phyloP scores from a whole-genome alignment of 2,329 filamentous ascomycete species.

The Penicillium sp. region DNA sequence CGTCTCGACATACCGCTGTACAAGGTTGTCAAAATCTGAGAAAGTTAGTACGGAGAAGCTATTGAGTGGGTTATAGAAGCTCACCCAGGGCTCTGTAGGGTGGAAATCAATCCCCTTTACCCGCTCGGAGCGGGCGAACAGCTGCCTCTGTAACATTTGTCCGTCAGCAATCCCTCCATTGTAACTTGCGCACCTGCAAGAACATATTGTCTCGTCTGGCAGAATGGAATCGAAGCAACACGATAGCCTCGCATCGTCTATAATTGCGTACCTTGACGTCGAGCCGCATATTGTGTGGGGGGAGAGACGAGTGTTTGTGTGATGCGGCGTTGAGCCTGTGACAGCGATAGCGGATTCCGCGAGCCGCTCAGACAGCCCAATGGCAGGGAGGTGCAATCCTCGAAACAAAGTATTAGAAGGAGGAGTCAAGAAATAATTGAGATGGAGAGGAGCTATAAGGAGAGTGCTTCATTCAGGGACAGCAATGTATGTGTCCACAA shows the following conservation, averaged over 20 bases:
- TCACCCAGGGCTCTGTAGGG: conserved; percentile 90
- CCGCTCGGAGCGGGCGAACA: conserved; percentile 86
- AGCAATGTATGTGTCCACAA: conserved; percentile 30
- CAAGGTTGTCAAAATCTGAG: conserved; percentile 77
- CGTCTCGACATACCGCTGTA: conserved; percentile 70
- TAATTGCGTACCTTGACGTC: conserved; percentile 54
- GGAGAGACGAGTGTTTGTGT: conserved; percentile 33
- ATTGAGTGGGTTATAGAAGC: conserved; percentile 19
- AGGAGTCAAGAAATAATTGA: conserved; percentile 17
- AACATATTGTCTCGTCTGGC: background rate
- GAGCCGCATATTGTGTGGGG: conserved; percentile 52
- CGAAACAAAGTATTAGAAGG: conserved; percentile 11
- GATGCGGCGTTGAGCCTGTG: conserved; percentile 34
- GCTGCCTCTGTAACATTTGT: conserved; percentile 60
- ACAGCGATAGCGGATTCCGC: conserved; percentile 30
- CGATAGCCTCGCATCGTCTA: conserved; percentile 1
- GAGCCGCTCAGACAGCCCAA: conserved; percentile 36
- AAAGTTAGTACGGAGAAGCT: conserved; percentile 22
- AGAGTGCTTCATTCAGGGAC: conserved; percentile 24
- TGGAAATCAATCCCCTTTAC: conserved; percentile 98
- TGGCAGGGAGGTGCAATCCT: conserved; percentile 17
- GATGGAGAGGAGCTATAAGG: conserved; percentile 21
- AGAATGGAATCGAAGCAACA: background rate
- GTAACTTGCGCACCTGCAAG: background rate
- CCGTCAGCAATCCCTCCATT: conserved; percentile 35